Evolutionary conservation across 1,284 basidiomycete genomes (phyloP), one percentile per base, ranked within the genome.

Genomic region (Neolentinus lepideus): DNA sequence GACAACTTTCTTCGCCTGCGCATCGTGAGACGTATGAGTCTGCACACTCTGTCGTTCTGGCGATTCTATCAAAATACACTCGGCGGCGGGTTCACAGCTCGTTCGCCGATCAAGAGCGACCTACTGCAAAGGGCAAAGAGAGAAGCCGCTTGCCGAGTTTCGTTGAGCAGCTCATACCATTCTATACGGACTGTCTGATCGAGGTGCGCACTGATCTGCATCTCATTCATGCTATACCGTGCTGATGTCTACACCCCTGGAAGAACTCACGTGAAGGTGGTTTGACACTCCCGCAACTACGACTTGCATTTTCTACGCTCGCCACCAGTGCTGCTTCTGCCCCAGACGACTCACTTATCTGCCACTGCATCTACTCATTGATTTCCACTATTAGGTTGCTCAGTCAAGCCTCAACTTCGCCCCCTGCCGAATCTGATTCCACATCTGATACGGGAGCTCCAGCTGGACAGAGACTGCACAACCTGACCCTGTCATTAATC

Each of bases 1-100:
- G 84, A 45, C 76, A 83, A 64, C 72, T 87, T 22, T 74, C 71
- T 52, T 75, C 84, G 58, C 60, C 79, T n/a, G 67, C 67, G 14
- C 71, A 86, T 57, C 80, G 86, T 31, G 85, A 88, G 59, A 81
- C 79, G 19, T 90, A 80, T 58, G 88, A 90, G 66, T 85, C 85
- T 0, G 79, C 86, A 3, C 88, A 90, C 66, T 90, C 88, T 2
- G 85, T 88, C 27, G 72, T 90, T 52, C 70, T 90, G 4, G 75
- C 87, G 2, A 74, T 88, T 22, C 83, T 90, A 62, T 78, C 83
- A 16, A 75, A 82, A 16, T 76, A 79, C 60, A 79, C 81, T 0
- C 75, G 78, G 57, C 70, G 68, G 35, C 63, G 65, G 10, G 66
- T 65, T 50, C 64, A 66, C 25, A 54, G 47, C 24, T 43, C 14